Evolutionary conservation across 75 land plant genomes (phyloP).

Genomic region (Chamaecyparis obtusa): DNA sequence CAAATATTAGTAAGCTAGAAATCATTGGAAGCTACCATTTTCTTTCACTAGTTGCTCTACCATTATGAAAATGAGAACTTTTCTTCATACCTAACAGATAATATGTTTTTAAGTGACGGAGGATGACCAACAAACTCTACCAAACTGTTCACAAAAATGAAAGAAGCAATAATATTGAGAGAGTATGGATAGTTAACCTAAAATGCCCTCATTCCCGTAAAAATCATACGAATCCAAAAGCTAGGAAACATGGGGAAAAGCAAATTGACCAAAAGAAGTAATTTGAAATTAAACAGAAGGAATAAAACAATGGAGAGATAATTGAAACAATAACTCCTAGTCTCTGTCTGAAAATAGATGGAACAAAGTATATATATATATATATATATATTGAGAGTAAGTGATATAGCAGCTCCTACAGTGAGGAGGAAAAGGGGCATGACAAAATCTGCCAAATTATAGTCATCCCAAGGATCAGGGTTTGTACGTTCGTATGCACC

Average conservation of each 20-base stretch:
- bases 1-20: background rate
- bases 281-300: background rate
- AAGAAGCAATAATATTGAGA: background rate
- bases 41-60: background rate
- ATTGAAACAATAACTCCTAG: background rate
- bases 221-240: background rate
- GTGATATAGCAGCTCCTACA: conserved; percentile 42
- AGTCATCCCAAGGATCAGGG: conserved; percentile 56
- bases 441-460: conserved; percentile 47
- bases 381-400: conserved; percentile 37
- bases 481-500: conserved; percentile 17
- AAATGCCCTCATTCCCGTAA: background rate
- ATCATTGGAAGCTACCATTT: conserved; percentile 4
- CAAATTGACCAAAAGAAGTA: background rate
- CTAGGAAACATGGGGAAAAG: background rate
- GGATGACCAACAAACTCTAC: background rate
- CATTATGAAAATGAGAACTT: background rate
- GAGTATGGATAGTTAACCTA: background rate
- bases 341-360: too few species aligned
- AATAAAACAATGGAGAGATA: background rate
- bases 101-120: background rate
- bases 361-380: background rate
- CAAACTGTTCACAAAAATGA: background rate
- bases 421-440: conserved; percentile 59
- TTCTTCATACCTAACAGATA: background rate